Base-by-base conservation (phyloP, 2,329 filamentous ascomycete species). In the Drechslerella coelobrocha region DNA sequence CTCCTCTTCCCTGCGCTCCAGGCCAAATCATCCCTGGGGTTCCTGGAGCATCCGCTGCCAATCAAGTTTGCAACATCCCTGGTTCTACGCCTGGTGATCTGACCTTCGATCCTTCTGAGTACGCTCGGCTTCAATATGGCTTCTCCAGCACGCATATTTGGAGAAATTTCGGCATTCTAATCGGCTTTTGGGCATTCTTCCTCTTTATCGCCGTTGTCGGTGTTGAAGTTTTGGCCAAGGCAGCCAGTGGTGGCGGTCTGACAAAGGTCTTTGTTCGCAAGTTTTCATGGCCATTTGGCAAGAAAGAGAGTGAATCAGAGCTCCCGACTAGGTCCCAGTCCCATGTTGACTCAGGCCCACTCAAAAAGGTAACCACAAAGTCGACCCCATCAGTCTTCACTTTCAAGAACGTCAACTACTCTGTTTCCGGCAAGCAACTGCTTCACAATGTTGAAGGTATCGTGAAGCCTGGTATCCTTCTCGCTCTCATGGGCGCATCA, bases 401-500 rank as follows among this genome's bases (percentile, higher is more conserved):
- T 2, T 91, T 88, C 86, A 81, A 83, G 39, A 81, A 91, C 73
- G 82, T 91, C 24, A 82, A 88, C 51, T 93, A 91, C 76, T 89
- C 85, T 0, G 88, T 93, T 0, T 88, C 88, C 0, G 88, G 88
- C 71, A 83, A 84, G 37, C 84, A 86, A 76, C 81, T 90, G 0
- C 80, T 91, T 51, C 88, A 90, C 75, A 83, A 86, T 3, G 85
- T 94, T 68, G 88, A 83, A 63, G 91, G 91, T 1, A 93, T 90
- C 74, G 90, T 87, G 1, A 92, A 91, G 76, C 91, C 91, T 0
- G 90, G 91, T 17, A 79, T 89, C 17, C 87, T 95, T 84, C 86
- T 91, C 45, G 91, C 91, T 0, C 81, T 95, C 0, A 90, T 94
- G 82, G 91, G 91, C 59, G 89, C 89, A 1, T 90, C 86, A 2